A percentile compares a stretch with the other conserved stretches of the same genome.
Conservation (phyloP, 495 filamentous ascomycete species). For the Ramalina intermedia region DNA sequence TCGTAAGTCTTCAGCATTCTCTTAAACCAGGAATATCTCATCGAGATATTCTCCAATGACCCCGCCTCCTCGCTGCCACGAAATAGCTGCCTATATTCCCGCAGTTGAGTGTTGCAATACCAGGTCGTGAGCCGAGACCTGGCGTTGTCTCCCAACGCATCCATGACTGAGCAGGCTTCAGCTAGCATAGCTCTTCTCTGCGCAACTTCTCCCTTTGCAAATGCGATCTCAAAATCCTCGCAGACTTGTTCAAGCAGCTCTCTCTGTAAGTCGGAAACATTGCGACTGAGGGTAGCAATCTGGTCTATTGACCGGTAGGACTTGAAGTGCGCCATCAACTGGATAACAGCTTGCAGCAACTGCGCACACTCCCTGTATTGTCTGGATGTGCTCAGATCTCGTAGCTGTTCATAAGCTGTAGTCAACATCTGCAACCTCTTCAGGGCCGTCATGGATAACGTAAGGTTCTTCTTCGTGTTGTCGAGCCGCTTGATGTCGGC, state of each 20-base stretch:
- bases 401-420: conserved; percentile 92
- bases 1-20: conserved; percentile 94
- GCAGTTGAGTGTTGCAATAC: conserved; percentile 95
- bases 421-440: conserved; percentile 98
- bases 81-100: conserved; percentile 93
- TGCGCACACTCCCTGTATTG: conserved; percentile 97
- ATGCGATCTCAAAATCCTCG: conserved; percentile 92
- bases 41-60: conserved; percentile 89
- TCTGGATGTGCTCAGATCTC: conserved; percentile 63
- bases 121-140: conserved; percentile 72
- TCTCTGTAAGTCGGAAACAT: conserved; percentile 86
- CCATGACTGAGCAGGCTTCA: conserved; percentile 87
- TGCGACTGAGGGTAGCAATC: conserved; percentile 83
- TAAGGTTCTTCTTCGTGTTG: conserved; percentile 90
- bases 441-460: conserved; percentile 92
- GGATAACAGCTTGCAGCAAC: conserved; percentile 85
- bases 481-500: conserved; percentile 97
- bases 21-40: conserved; percentile 92
- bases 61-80: conserved; percentile 93
- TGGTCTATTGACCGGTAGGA: conserved; percentile 95
- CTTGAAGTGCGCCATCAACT: conserved; percentile 98
- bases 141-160: conserved; percentile 85
- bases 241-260: conserved; percentile 93
- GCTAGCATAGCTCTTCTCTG: conserved; percentile 54
- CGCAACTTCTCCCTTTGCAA: conserved; percentile 75